A percentile compares a stretch with the other conserved stretches of the same genome.
Evolutionary conservation across 768 basidiomycete species (phyloP).

Genomic region (Hemileccinum impolitum): DNA sequence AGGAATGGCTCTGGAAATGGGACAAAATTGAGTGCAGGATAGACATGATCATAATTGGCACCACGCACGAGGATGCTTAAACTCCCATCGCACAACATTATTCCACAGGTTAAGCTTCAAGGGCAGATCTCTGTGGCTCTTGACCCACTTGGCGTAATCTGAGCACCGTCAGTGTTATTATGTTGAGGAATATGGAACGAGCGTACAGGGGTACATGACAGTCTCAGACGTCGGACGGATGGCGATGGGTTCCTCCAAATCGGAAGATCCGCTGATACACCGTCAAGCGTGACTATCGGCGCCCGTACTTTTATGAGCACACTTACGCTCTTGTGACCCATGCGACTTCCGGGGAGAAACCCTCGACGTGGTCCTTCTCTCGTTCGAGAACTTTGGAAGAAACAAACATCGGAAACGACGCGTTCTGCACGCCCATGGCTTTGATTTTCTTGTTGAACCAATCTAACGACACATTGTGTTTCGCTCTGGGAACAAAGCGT

Average conservation of each 20-base stretch:
- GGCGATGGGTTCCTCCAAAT: conserved; percentile 95
- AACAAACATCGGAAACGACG: conserved; percentile 99
- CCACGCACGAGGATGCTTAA: conserved; percentile 91
- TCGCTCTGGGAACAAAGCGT: not conserved
- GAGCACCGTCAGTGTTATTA: conserved; percentile 4
- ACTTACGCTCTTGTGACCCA: conserved; percentile 97
- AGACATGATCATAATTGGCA: not conserved
- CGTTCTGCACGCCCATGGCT: conserved; percentile 92
- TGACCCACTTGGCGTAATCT: conserved; percentile 99
- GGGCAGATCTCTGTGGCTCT: conserved; percentile 94
- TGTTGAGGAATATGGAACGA: not conserved
- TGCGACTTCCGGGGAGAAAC: conserved; percentile 99
- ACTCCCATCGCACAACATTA: conserved; percentile 98
- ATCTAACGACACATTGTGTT: conserved; percentile 39
- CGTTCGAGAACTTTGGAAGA: conserved; percentile 88
- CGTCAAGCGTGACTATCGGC: not conserved
- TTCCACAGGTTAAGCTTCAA: conserved; percentile 99
- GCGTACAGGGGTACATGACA: conserved; percentile 96
- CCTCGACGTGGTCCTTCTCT: conserved; percentile 98
- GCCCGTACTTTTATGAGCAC: not conserved
- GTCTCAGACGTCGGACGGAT: conserved; percentile 99
- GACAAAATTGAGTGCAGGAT: not conserved
- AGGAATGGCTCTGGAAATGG: conserved; percentile 85
- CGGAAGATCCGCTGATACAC: conserved; percentile 71
- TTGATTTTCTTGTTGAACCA: conserved; percentile 96